Percentiles rank a stretch among this genome's conserved stretches.
Evolutionary conservation across 192 early-diverging fungal genomes (phyloP).

Genomic region (Coemansia sp.): DNA sequence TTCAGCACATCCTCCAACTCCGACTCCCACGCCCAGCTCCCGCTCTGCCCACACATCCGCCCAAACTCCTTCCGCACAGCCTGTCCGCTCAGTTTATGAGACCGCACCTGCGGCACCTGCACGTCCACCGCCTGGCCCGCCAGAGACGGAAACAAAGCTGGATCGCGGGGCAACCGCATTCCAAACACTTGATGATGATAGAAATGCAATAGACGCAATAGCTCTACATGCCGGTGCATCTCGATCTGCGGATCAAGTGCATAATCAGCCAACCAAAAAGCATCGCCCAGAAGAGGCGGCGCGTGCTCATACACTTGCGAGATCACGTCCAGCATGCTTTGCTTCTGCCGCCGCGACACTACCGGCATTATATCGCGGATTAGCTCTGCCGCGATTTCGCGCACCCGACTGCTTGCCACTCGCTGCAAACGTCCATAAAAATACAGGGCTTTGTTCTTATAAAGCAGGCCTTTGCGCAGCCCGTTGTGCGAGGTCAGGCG

Average conservation of each 20-base stretch:
- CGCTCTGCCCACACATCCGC: slow-evolving; percentile 6
- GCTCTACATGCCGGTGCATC: slow-evolving; percentile 54
- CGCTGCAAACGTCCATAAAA: slow-evolving; percentile 26
- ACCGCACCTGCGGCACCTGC: not conserved
- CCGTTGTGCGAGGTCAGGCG: slow-evolving; percentile 49
- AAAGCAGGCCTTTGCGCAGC: slow-evolving; percentile 43
- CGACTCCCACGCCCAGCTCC: slow-evolving; percentile 51
- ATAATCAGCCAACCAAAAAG: slow-evolving; percentile 43
- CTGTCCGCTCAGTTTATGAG: not conserved
- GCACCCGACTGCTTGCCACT: slow-evolving; percentile 11
- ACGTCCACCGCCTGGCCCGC: slow-evolving; percentile 25
- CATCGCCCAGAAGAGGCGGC: slow-evolving; percentile 18
- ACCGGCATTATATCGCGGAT: slow-evolving; percentile 49
- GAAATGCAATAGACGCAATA: slow-evolving; percentile 41
- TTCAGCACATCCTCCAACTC: slow-evolving; percentile 45
- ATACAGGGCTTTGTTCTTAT: slow-evolving; percentile 50
- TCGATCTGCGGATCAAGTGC: slow-evolving; percentile 47
- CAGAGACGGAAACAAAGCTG: slow-evolving; percentile 48
- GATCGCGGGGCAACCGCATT: slow-evolving; percentile 25
- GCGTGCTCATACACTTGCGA: slow-evolving; percentile 35
- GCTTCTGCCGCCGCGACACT: slow-evolving; percentile 33
- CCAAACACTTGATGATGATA: slow-evolving; percentile 35
- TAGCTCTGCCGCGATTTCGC: slow-evolving; percentile 39
- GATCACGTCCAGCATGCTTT: slow-evolving; percentile 18
- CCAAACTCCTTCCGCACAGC: not conserved